These are phyloP conservation scores for Boletellus ananas DNA, from an alignment of 768 basidiomycete genomes.

Conservation along the genomic window DNA sequence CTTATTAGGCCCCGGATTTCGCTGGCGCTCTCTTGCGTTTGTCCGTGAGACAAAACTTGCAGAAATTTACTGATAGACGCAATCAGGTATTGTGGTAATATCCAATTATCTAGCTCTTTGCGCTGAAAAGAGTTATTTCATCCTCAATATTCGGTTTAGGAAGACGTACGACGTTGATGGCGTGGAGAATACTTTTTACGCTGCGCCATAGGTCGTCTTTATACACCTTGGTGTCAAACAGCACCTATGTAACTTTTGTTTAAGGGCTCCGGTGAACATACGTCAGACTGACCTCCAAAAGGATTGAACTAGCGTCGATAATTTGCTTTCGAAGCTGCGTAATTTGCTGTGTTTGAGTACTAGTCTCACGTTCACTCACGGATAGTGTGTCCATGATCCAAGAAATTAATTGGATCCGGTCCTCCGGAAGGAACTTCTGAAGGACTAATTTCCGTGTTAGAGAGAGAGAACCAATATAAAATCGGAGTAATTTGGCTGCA, in stretches of 20 bases:
- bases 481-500: constrained; percentile 47
- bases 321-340: constrained; percentile 42
- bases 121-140: constrained; percentile 38
- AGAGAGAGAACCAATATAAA: constrained; percentile 43
- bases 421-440: constrained; percentile 40
- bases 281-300: constrained; percentile 41
- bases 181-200: constrained; percentile 20
- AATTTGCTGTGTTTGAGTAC: constrained; percentile 26
- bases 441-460: constrained; percentile 45
- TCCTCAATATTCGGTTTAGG: constrained; percentile 2
- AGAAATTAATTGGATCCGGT: constrained; percentile 44
- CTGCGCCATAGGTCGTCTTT: constrained; percentile 20
- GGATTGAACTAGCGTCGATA: constrained; percentile 45
- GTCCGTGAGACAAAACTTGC: constrained; percentile 24
- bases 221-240: constrained; percentile 26
- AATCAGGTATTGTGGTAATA: constrained; percentile 38
- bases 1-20: constrained; percentile 45
- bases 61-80: constrained; percentile 31
- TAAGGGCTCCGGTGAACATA: not conserved
- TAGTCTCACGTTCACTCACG: constrained; percentile 33
- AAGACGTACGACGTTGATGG: constrained; percentile 26
- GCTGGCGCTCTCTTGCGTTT: constrained; percentile 19
- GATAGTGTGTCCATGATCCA: constrained; percentile 43
- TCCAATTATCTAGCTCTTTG: constrained; percentile 41
- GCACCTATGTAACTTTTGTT: constrained; percentile 9